Base-by-base conservation (phyloP, 2,329 filamentous ascomycete genomes). In the Didymellaceae sp. region DNA sequence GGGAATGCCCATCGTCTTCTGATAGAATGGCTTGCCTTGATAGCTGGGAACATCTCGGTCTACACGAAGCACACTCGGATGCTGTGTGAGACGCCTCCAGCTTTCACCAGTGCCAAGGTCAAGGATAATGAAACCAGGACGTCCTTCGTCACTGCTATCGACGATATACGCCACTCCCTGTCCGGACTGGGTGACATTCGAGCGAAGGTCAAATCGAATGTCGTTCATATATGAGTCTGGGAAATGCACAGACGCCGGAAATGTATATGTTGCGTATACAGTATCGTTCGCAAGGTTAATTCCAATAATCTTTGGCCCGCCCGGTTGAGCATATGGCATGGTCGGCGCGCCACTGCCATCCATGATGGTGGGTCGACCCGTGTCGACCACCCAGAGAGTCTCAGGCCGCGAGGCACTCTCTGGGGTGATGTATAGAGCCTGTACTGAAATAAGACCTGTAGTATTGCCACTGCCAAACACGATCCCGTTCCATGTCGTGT, bases 281-380 rank as follows among this genome's bases (percentile, higher is more conserved):
- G 69, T 63, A 59, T 81, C 72, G 45, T 71, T 80, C 0, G 58
- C 57, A 6, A 81, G 66, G 44, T 77, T 64, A 13, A 82, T 72
- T 1, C 77, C 77, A n/a, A 82, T 59, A n/a, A 82, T 70, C 52
- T 82, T 82, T 0, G 79, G 76, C 0, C 80, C 79, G 16, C 79
- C 79, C 20, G 57, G 59, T 33, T 60, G 54, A 0, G 59, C 61
- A n/a, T 75, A 75, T 2, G 71, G 65, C 4, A 78, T 70, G 1
- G 63, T 58, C 25, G 53, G 51, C 32, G 49, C 35, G 32, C 54
- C 57, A 9, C 22, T 40, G 13, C 76, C 69, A 1, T 65, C 62
- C 6, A 68, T 71, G 17, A 70, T 60, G 1, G 72, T 72, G 7
- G 61, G 57, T 10, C 78, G 71, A 5, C 78, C 79, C 1, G 78